Percentiles rank a stretch among this genome's conserved stretches.
Conservation (phyloP, 768 basidiomycete species). For the Chalciporus chontae region DNA sequence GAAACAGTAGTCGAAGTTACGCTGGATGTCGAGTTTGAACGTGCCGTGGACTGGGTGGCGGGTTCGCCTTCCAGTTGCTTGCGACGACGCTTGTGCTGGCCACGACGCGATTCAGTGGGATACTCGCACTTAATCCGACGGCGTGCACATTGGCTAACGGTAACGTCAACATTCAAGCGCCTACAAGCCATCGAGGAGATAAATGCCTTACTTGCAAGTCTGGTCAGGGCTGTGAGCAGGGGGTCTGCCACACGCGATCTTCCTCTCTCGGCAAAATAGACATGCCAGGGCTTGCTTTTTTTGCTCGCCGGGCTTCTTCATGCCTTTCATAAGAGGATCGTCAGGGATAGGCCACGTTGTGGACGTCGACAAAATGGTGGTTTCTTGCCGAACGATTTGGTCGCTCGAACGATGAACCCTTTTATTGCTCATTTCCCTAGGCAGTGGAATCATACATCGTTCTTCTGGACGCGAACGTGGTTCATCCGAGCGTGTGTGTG, state of each 20-base stretch:
- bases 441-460: slow-evolving; percentile 13
- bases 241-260: slow-evolving; percentile 48
- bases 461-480: slow-evolving; percentile 25
- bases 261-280: slow-evolving; percentile 47
- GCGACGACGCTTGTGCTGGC: slow-evolving; percentile 41
- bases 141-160: slow-evolving; percentile 43
- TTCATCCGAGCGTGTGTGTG: slow-evolving; percentile 21
- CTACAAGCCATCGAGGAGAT: slow-evolving; percentile 1
- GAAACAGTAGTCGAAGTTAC: slow-evolving; percentile 11
- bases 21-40: slow-evolving; percentile 19
- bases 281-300: slow-evolving; percentile 47
- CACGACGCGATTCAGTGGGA: slow-evolving; percentile 48
- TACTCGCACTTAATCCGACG: slow-evolving; percentile 45
- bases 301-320: slow-evolving; percentile 35
- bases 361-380: slow-evolving; percentile 17
- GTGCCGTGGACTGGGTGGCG: slow-evolving; percentile 16
- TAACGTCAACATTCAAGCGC: slow-evolving; percentile 17
- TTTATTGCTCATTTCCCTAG: slow-evolving; percentile 25
- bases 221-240: slow-evolving; percentile 34
- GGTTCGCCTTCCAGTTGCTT: slow-evolving; percentile 28
- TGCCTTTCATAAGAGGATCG: slow-evolving; percentile 30
- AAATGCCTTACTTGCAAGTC: slow-evolving; percentile 44
- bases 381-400: slow-evolving; percentile 29
- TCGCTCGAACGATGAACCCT: slow-evolving; percentile 27
- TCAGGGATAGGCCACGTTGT: slow-evolving; percentile 34